Base-by-base conservation (phyloP, 164 flowering plant species). In the Umbilicus rupestris region DNA sequence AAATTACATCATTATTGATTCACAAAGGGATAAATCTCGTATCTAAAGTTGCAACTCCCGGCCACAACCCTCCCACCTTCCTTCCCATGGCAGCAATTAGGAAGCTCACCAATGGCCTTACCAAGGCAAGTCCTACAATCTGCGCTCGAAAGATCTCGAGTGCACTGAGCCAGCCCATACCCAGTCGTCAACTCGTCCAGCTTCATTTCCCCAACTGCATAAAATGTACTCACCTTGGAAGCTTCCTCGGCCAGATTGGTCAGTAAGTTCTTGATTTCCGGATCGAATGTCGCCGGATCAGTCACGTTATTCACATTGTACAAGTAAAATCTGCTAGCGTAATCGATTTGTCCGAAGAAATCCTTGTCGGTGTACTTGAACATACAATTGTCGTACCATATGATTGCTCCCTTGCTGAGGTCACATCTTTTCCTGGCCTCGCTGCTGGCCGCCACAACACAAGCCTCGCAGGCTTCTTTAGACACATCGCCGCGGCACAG, bases 91-190 rank as follows among this genome's bases (percentile, higher is more conserved):
- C 83, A 84, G 35, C 84, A 84, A 29, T 65, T 72, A 5, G 82
- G 81, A 60, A 81, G 59, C 22, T 76, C 72, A 24, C 64, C 65
- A 5, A 81, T 52, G 1, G 78, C 80, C n/a, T 66, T 76, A 14
- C 77, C 78, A 33, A 86, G 71, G 39, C 90, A 86, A 57, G 65
- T 72, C 76, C 69, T 71, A 39, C 90, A 85, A 30, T 72, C 76
- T 29, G 7, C 19, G 1, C 63, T 44, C 0, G 77, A 67, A 0
- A 85, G 69, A 57, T 84, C 84, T 59, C 79, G 76, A 1, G 83
- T 85, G 69, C 87, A 83, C 69, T 85, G 89, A 63, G 70, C 77
- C 60, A 80, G 58, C 19, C 81, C 81, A 63, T 85, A 85, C 5
- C 83, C 42, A 19, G 69, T 81, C 68, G 59, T 31, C 0, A 55